A percentile compares a stretch with the other conserved stretches of the same genome.
Conservation (phyloP, 1,284 basidiomycete genomes). For the Spongispora temasekensis region DNA sequence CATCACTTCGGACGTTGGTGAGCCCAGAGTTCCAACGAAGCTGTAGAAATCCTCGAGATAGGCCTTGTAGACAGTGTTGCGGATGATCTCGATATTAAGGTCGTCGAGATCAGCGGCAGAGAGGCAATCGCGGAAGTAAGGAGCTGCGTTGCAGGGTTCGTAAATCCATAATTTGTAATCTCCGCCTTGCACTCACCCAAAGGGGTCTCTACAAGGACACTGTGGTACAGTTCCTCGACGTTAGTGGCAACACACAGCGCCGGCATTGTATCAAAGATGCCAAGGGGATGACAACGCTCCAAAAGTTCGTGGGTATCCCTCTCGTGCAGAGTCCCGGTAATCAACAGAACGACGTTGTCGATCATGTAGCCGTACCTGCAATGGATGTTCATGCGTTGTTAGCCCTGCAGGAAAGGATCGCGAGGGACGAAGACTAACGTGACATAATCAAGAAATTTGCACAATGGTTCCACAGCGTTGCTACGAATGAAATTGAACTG, state of each 20-base stretch:
- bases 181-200: slow-evolving; percentile 63
- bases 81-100: slow-evolving; percentile 99
- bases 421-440: slow-evolving; percentile 57
- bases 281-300: slow-evolving; percentile 96
- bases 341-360: slow-evolving; percentile 97
- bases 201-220: slow-evolving; percentile 96
- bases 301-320: slow-evolving; percentile 96
- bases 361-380: slow-evolving; percentile 99
- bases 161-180: slow-evolving; percentile 5
- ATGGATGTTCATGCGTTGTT: slow-evolving; percentile 2
- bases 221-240: slow-evolving; percentile 98
- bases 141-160: slow-evolving; percentile 57
- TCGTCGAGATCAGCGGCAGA: slow-evolving; percentile 97
- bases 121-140: slow-evolving; percentile 96
- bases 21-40: slow-evolving; percentile 80
- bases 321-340: slow-evolving; percentile 97
- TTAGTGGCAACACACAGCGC: slow-evolving; percentile 99
- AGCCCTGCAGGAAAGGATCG: slow-evolving; percentile 8
- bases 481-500: slow-evolving; percentile 95
- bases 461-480: slow-evolving; percentile 90
- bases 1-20: slow-evolving; percentile 91
- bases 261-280: slow-evolving; percentile 98
- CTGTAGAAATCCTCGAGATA: slow-evolving; percentile 97
- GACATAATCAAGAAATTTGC: slow-evolving; percentile 97
- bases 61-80: slow-evolving; percentile 99